A percentile compares a stretch with the other conserved stretches of the same genome.
These are phyloP conservation scores for Brassica rapa DNA, from an alignment of 345 rosid species.

Conservation along the genomic window DNA sequence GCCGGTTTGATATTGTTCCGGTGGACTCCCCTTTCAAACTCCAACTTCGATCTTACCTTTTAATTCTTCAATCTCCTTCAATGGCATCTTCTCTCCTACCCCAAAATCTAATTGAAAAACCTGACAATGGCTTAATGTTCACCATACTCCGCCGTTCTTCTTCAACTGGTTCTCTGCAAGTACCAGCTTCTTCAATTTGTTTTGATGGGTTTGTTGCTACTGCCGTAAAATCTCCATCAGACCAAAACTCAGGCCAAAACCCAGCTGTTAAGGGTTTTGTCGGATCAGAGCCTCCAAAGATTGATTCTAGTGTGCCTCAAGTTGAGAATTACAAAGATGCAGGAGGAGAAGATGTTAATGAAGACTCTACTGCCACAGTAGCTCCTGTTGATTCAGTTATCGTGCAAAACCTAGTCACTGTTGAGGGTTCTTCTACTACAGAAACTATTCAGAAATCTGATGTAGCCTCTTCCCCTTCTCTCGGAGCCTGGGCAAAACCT, in stretches of 20 bases:
- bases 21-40: not conserved
- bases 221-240: no score
- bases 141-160: not conserved
- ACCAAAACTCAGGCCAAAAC: no score
- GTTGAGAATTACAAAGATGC: no score
- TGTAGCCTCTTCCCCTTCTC: not conserved
- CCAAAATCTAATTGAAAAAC: not conserved
- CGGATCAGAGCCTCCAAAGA: no score
- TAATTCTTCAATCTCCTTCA: not conserved
- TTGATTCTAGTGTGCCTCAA: no score
- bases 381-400: no score
- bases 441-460: not conserved
- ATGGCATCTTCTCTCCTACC: not conserved
- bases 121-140: not conserved
- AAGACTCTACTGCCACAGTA: no score
- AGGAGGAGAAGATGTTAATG: no score
- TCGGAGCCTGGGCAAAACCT: not conserved
- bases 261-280: no score
- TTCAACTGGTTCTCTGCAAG: not conserved
- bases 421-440: not conserved
- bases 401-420: no score
- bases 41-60: not conserved
- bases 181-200: no score
- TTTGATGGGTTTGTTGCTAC: no score
- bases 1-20: not conserved